phyloP scores from a whole-genome alignment of 208 protist genomes.

The Borovskyia barvae region DNA sequence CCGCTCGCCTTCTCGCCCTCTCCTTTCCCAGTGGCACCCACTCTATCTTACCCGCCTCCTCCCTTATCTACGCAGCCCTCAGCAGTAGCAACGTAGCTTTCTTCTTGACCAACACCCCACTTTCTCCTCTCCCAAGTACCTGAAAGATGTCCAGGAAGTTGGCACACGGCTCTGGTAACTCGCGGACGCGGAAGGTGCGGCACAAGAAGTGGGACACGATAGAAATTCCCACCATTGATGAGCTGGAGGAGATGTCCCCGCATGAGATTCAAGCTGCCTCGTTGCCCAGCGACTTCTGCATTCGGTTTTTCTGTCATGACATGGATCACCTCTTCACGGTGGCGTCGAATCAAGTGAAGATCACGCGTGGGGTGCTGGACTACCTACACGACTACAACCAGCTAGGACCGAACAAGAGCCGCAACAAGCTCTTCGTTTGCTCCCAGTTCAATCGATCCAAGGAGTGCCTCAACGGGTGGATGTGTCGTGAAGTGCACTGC shows the following conservation, averaged over 20 bases:
- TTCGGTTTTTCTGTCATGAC: slow-evolving; percentile 71
- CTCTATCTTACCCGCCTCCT: no score
- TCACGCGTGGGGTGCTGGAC: slow-evolving; percentile 73
- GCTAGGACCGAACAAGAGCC: slow-evolving; percentile 74
- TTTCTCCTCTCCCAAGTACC: no score
- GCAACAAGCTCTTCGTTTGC: slow-evolving; percentile 72
- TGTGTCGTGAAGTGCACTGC: slow-evolving; percentile 81
- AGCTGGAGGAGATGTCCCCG: slow-evolving; percentile 41
- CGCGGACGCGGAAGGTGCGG: slow-evolving; percentile 38
- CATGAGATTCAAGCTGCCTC: slow-evolving; percentile 26
- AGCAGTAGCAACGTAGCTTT: no score
- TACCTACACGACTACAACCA: slow-evolving; percentile 81
- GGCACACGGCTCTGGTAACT: slow-evolving; percentile 1
- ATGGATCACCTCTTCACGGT: slow-evolving; percentile 75
- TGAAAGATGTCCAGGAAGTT: no score
- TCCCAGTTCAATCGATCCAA: slow-evolving; percentile 42
- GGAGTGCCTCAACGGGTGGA: slow-evolving; percentile 52
- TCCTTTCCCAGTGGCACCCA: no score
- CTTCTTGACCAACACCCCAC: no score
- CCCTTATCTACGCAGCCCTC: no score
- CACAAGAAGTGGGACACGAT: slow-evolving; percentile 66
- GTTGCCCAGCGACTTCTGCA: slow-evolving; percentile 61
- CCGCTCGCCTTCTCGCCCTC: no score
- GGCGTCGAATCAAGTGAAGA: slow-evolving; percentile 41
- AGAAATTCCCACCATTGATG: slow-evolving; percentile 50